Conservation (phyloP, 192 early-diverging fungal species). For the Podila verticillata region DNA sequence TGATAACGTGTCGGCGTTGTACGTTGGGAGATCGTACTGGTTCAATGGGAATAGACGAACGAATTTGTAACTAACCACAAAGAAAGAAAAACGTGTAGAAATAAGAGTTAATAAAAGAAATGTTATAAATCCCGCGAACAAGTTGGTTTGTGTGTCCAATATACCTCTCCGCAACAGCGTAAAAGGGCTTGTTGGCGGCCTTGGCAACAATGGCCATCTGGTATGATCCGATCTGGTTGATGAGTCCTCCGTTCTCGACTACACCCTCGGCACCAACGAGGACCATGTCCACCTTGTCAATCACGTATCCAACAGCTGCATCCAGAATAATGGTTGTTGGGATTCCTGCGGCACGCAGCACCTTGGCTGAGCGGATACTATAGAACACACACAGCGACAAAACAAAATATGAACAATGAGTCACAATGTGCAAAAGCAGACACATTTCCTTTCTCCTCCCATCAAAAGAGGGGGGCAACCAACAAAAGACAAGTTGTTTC, state of each 20-base stretch:
- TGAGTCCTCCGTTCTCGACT: conserved; percentile 95
- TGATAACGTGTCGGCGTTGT: conserved; percentile 72
- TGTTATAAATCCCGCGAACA: no score
- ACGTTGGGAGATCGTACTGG: conserved; percentile 91
- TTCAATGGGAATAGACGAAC: conserved; percentile 94
- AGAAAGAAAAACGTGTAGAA: background rate
- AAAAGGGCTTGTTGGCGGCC: conserved; percentile 94
- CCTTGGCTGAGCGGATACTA: conserved; percentile 71
- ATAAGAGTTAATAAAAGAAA: background rate
- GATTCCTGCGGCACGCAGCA: conserved; percentile 78
- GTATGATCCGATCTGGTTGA: conserved; percentile 97
- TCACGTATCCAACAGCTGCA: conserved; percentile 91
- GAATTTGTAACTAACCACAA: conserved; percentile 90
- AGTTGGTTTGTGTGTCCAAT: background rate
- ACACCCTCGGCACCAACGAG: conserved; percentile 98
- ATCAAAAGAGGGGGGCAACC: background rate
- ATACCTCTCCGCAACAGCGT: conserved; percentile 93
- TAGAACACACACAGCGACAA: background rate
- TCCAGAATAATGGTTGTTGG: conserved; percentile 89
- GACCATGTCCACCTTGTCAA: conserved; percentile 96
- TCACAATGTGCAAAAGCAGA: conserved; percentile 19
- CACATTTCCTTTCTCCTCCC: no score
- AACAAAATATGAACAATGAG: conserved; percentile 15
- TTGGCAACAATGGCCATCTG: conserved; percentile 96
- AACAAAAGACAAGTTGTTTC: background rate